These are phyloP conservation scores for Ustilago xerochloae DNA, from an alignment of 1,284 basidiomycete species.

Conservation along the genomic window DNA sequence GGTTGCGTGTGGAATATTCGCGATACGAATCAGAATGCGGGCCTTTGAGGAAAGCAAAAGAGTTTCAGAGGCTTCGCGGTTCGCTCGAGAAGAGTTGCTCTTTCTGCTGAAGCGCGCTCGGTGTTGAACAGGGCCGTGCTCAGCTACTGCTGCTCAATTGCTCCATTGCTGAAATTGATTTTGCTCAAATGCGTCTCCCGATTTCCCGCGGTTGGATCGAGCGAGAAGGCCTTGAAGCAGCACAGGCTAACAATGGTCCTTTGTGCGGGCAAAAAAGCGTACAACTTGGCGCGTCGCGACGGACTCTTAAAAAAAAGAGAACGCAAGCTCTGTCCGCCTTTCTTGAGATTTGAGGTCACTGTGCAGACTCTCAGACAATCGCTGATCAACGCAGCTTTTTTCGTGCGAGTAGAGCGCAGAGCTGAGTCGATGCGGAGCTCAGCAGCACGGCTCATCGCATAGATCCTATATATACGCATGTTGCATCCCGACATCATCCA, in stretches of 20 bases:
- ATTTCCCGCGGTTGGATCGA: slow-evolving; percentile 8
- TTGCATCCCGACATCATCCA: slow-evolving; percentile 15
- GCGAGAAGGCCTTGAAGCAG: not conserved
- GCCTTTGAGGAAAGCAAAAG: not conserved
- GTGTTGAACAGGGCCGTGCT: slow-evolving; percentile 6
- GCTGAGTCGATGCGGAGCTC: slow-evolving; percentile 19
- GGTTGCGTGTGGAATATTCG: slow-evolving; percentile 20
- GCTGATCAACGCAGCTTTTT: not conserved
- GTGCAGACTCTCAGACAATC: slow-evolving; percentile 22
- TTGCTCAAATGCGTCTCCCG: slow-evolving; percentile 11
- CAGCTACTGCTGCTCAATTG: no score
- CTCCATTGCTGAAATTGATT: no score
- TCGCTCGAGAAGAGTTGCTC: slow-evolving; percentile 5
- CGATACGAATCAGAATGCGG: slow-evolving; percentile 15
- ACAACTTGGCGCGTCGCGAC: slow-evolving; percentile 40
- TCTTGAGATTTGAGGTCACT: slow-evolving; percentile 9
- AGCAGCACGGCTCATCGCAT: slow-evolving; percentile 31
- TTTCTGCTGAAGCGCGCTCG: not conserved
- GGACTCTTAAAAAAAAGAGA: no score
- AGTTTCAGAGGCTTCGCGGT: not conserved
- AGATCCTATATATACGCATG: slow-evolving; percentile 30
- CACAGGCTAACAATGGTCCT: not conserved
- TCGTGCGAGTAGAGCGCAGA: slow-evolving; percentile 14
- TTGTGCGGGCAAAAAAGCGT: not conserved
- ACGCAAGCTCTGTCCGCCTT: no score